Percentiles rank a stretch among this genome's conserved stretches.
phyloP scores from a whole-genome alignment of 2,329 filamentous ascomycete species.

The Talaromyces amestolkiae region DNA sequence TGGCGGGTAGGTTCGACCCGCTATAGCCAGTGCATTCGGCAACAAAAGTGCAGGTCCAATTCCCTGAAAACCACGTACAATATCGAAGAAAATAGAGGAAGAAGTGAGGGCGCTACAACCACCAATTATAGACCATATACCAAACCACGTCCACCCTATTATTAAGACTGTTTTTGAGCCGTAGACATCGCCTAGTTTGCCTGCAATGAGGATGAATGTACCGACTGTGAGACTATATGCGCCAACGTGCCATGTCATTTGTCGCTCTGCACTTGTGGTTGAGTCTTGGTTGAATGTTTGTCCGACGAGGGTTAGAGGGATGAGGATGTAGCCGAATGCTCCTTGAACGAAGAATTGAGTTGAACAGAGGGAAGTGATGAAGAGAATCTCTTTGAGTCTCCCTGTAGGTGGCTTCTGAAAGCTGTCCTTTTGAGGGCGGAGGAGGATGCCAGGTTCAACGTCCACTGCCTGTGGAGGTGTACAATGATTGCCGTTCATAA shows the following conservation, averaged over 20 bases:
- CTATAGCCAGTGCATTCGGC: conserved; percentile 47
- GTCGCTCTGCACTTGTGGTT: not conserved
- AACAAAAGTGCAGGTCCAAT: conserved; percentile 47
- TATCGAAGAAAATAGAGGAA: conserved; percentile 30
- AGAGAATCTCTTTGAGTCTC: not conserved
- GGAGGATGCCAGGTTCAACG: not conserved
- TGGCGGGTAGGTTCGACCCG: conserved; percentile 43
- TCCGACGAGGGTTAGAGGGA: not conserved
- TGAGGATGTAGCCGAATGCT: conserved; percentile 3
- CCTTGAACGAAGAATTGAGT: conserved; percentile 8
- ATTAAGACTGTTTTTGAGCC: conserved; percentile 42
- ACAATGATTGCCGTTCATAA: not conserved
- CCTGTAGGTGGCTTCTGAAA: not conserved
- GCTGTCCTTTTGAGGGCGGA: not conserved
- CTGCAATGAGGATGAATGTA: conserved; percentile 52
- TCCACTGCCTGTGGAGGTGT: not conserved
- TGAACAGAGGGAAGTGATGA: conserved; percentile 2
- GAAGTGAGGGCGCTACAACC: not conserved
- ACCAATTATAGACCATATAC: conserved; percentile 33
- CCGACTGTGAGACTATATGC: conserved; percentile 51
- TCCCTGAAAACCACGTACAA: conserved; percentile 35
- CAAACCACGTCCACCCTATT: conserved; percentile 50
- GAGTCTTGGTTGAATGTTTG: conserved; percentile 5
- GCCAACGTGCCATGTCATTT: conserved; percentile 45
- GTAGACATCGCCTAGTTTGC: conserved; percentile 51